These are phyloP conservation scores for Strobilomyces dryophilus DNA, from an alignment of 768 basidiomycete genomes.

Conservation along the genomic window DNA sequence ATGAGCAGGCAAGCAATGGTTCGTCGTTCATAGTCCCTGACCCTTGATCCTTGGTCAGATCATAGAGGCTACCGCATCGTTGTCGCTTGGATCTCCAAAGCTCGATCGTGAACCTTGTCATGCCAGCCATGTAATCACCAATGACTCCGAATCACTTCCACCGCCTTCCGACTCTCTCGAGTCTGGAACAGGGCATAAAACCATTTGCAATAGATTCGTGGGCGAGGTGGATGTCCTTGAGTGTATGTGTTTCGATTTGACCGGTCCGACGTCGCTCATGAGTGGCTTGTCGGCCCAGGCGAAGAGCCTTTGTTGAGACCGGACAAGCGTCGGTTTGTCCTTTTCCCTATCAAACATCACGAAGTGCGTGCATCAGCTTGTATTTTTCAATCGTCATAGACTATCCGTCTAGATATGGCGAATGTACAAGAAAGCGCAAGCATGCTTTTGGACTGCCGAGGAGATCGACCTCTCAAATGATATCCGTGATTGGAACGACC, in stretches of 20 bases:
- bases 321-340: constrained; percentile 75
- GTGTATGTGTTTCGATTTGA: constrained; percentile 4
- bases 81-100: constrained; percentile 8
- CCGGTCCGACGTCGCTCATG: not conserved
- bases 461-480: constrained; percentile 90
- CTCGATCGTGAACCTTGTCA: not conserved
- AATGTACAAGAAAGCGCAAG: constrained; percentile 92
- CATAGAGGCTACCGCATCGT: not conserved
- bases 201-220: constrained; percentile 7
- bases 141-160: not conserved
- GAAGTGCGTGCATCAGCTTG: constrained; percentile 52
- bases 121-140: not conserved
- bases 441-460: constrained; percentile 90
- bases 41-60: constrained; percentile 3
- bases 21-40: not conserved
- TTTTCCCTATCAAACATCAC: constrained; percentile 89
- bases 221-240: constrained; percentile 20
- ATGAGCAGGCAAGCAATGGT: constrained; percentile 4
- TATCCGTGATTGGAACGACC: constrained; percentile 75
- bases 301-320: constrained; percentile 80
- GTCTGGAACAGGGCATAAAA: not conserved
- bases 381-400: not conserved
- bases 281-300: not conserved
- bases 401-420: constrained; percentile 70
- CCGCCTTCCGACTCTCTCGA: not conserved